Percentiles rank a stretch among this genome's conserved stretches.
These are phyloP conservation scores for Solanum microdontum DNA, from an alignment of 257 asterid species.

Conservation along the genomic window DNA sequence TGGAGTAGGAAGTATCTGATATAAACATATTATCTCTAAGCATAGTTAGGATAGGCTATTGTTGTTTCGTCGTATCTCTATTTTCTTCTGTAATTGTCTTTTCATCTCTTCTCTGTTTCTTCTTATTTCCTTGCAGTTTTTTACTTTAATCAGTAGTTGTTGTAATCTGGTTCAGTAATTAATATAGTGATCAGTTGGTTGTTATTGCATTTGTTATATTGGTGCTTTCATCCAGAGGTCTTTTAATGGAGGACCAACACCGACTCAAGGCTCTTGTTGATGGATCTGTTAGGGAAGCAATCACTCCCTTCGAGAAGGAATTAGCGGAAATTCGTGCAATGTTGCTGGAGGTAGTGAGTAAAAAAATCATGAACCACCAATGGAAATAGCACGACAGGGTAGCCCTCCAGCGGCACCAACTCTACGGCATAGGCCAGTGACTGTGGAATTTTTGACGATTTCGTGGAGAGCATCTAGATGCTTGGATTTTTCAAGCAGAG, in stretches of 20 bases:
- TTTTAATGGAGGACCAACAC: too few relatives aligned
- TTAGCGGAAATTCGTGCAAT: too few relatives aligned
- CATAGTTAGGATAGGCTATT: background rate
- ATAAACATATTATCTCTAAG: background rate
- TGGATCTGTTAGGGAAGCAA: too few relatives aligned
- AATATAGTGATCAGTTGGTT: background rate
- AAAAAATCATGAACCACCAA: background rate
- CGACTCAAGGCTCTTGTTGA: too few relatives aligned
- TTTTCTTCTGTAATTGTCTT: background rate
- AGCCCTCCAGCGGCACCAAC: background rate
- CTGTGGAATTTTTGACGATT: background rate
- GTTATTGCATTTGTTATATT: background rate
- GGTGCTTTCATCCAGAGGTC: too few relatives aligned
- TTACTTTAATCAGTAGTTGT: background rate
- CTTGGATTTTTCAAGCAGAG: background rate
- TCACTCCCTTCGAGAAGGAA: too few relatives aligned
- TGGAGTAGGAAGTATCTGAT: background rate
- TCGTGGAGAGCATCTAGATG: background rate
- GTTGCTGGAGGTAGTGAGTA: background rate
- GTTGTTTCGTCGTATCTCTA: too few relatives aligned
- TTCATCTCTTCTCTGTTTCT: background rate
- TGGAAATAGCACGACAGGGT: background rate
- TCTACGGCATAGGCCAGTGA: background rate
- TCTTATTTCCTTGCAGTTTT: background rate
- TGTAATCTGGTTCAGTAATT: background rate